These are phyloP conservation scores for Tolypocladium tundrense DNA, from an alignment of 2,329 filamentous ascomycete genomes.

Conservation along the genomic window DNA sequence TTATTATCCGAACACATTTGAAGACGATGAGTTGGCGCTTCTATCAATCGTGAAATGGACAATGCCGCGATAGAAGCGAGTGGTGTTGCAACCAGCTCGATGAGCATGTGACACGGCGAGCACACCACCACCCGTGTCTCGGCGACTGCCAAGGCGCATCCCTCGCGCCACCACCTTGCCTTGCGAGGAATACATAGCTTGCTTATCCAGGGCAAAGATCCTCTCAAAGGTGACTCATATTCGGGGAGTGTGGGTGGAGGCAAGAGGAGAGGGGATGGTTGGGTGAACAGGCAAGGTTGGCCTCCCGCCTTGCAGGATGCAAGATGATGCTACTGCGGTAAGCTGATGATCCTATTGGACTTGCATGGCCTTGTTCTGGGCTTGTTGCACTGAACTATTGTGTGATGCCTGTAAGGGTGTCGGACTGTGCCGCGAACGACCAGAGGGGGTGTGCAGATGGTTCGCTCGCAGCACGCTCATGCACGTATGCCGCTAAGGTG, in stretches of 20 bases:
- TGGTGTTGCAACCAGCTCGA: not conserved
- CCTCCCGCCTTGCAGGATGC: not conserved
- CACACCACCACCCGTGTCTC: not conserved
- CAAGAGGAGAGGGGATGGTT: not conserved
- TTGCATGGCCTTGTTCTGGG: not conserved
- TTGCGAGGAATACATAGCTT: not conserved
- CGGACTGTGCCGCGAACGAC: not conserved
- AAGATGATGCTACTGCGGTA: not conserved
- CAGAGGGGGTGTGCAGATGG: not conserved
- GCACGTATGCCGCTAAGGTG: not conserved
- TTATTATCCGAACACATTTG: not conserved
- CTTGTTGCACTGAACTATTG: not conserved
- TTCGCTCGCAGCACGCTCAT: not conserved
- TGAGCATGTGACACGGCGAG: too few relatives aligned
- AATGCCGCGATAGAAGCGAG: not conserved
- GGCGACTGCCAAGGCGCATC: not conserved
- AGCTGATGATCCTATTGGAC: not conserved
- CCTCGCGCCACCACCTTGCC: not conserved
- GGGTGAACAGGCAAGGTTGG: not conserved
- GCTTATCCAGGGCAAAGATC: not conserved
- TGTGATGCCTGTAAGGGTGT: not conserved
- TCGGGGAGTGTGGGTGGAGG: not conserved
- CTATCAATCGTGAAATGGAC: too few relatives aligned
- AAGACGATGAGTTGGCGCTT: not conserved
- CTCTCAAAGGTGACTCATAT: not conserved